These are phyloP conservation scores for Evernia prunastri DNA, from an alignment of 495 filamentous ascomycete species.

Conservation along the genomic window DNA sequence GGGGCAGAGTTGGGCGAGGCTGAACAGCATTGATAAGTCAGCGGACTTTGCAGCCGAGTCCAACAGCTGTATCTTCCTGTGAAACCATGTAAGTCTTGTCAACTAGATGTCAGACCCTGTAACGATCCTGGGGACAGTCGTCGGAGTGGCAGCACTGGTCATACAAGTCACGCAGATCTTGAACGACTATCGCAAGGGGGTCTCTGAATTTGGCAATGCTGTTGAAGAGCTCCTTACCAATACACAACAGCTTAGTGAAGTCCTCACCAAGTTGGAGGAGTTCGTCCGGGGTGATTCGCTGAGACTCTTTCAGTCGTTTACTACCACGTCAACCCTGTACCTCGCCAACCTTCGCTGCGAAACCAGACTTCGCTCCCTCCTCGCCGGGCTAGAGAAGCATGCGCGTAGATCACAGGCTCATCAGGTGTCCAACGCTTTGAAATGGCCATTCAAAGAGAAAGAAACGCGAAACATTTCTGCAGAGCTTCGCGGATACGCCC, in stretches of 20 bases:
- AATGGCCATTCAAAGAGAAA: constrained; percentile 10
- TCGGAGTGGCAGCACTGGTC: constrained; percentile 6
- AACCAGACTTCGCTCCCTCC: constrained; percentile 6
- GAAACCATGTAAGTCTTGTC: no score
- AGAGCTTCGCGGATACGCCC: constrained; percentile 1
- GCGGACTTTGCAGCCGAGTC: no score
- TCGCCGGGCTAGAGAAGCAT: not conserved
- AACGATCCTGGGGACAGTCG: constrained; percentile 11
- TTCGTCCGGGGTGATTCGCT: not conserved
- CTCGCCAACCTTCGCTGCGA: constrained; percentile 5
- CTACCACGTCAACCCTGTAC: constrained; percentile 10
- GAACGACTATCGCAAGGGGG: not conserved
- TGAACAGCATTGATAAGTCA: no score
- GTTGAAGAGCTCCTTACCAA: constrained; percentile 4
- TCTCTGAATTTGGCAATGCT: not conserved
- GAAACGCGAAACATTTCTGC: not conserved
- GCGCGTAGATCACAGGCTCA: not conserved
- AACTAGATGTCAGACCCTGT: constrained; percentile 15
- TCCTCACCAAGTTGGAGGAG: constrained; percentile 5
- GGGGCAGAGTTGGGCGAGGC: no score
- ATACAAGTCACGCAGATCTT: constrained; percentile 9
- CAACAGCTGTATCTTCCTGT: no score
- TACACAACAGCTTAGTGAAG: constrained; percentile 2
- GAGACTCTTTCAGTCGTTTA: constrained; percentile 4
- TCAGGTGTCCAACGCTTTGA: not conserved